Conservation (phyloP, 1,284 basidiomycete species). For the Apiotrichum porosum region DNA sequence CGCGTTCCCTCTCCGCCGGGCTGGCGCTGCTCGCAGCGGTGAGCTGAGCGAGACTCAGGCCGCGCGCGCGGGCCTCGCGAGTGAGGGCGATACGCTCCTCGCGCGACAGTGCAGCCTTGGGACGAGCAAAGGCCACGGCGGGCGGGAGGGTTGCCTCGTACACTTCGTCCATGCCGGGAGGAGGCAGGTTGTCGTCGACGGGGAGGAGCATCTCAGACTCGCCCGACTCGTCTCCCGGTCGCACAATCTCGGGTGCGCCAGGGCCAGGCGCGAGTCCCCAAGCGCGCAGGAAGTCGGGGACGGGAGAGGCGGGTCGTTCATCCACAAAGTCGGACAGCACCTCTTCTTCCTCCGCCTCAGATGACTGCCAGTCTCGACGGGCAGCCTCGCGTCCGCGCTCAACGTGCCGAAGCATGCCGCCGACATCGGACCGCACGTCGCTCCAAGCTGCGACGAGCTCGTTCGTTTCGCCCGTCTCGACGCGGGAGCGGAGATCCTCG, state of each 20-base stretch:
- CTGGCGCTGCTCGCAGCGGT: conserved; percentile 1
- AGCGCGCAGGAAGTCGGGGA: conserved; percentile 26
- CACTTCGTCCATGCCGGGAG: conserved; percentile 33
- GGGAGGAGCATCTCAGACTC: neutral
- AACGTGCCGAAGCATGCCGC: conserved; percentile 13
- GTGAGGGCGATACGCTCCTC: conserved; percentile 33
- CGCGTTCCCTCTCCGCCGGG: conserved; percentile 2
- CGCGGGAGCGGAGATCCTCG: conserved; percentile 11
- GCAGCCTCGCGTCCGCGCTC: conserved; percentile 15
- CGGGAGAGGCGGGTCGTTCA: neutral
- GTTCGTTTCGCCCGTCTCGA: neutral
- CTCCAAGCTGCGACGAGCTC: conserved; percentile 7
- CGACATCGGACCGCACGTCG: conserved; percentile 16
- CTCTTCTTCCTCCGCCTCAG: conserved; percentile 3
- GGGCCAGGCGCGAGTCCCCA: conserved; percentile 17
- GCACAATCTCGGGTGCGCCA: conserved; percentile 11
- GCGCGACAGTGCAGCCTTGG: conserved; percentile 20
- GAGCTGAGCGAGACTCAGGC: conserved; percentile 24
- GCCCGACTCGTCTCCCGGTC: conserved; percentile 1
- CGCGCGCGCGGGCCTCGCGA: conserved; percentile 30
- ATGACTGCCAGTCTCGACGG: neutral
- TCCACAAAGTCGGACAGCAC: neutral
- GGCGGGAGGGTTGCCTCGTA: conserved; percentile 21
- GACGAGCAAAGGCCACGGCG: neutral
- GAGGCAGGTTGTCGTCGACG: conserved; percentile 18